Base-by-base conservation (phyloP, 1,284 basidiomycete genomes). In the Sparassis latifolia region DNA sequence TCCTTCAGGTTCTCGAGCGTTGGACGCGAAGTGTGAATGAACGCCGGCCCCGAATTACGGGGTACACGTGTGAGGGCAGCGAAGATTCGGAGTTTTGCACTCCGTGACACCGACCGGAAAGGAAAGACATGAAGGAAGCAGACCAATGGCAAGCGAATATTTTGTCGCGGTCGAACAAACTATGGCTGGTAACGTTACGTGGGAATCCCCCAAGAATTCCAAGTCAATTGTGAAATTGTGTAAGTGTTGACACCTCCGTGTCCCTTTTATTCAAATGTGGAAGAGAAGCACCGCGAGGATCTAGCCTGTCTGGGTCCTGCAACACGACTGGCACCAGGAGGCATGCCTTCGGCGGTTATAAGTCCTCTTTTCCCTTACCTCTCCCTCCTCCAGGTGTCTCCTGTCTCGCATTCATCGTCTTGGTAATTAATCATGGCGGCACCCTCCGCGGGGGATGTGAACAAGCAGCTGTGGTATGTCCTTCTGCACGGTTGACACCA, bases 401-500 rank as follows among this genome's bases (percentile, higher is more conserved):
- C 60, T 66, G 63, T 63, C 52, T 55, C 58, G 52, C 51, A 38
- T 52, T 56, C 51, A 44, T 55, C 56, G 50, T 52, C 58, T 55
- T 58, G 54, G 62, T 57, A 54, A 57, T 57, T 37, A 48, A 69
- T 68, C 61, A 82, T 83, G 81, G 75, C 79, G 59, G 66, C 74
- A 61, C 74, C 75, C 69, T 71, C 74, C 61, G 66, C 74, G 71
- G 75, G 68, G 53, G 79, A 80, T 69, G 70, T 71, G 51, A 79
- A 70, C 65, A 78, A 82, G 63, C 76, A 80, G 63, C 69, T 79
- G 58, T 84, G 82, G 82, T 82, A 52, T n/a, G n/a, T 46, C 40
- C 44, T 33, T 41, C 41, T 10, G 10, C 7, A 27, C 10, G 9
- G 40, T 37, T 27, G 42, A 27, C 38, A 42, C 47, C 29, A 33